Base-by-base conservation (phyloP, 371 early-diverging fungal genomes). In the Mortierella sp. region DNA sequence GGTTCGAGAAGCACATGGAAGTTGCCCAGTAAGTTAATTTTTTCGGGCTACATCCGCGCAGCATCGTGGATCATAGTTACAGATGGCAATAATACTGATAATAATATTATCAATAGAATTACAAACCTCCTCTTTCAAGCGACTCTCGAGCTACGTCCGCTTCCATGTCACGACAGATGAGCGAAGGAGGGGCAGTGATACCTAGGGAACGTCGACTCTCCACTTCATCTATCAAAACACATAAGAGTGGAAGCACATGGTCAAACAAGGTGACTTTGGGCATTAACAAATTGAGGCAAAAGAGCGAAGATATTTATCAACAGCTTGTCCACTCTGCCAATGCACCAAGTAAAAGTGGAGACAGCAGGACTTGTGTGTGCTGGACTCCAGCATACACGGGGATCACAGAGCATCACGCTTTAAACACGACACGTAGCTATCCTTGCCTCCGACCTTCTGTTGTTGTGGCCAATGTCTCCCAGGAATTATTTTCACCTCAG, bases 261-360 rank as follows among this genome's bases (percentile, higher is more conserved):
- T 76, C 83, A 0, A 37, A 64, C 3, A 81, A 76, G 28, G 68
- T 81, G 73, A 66, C 78, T 0, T 60, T 65, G 11, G 58, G 78
- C n/a, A 73, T 81, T 47, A 68, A 62, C 73, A 81, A 81, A 30
- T 63, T 75, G n/a, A 59, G 70, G n/a, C 83, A 78, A 66, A 78
- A 78, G 65, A 72, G 73, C 49, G 76, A 74, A 45, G 72, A 72
- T 24, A 67, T 72, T 16, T 72, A 72, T 39, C 83, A 81, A 22
- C 83, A 76, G 43, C 30, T 81, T 61, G 66, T 81, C 28, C 55
- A 76, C 22, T 65, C 75, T 1, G 32, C 64, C 11, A 69, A 18
- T 16, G 35, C 45, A 1, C 59, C 55, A 10, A 16, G 24, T 12
- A 78, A 66, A 26, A 35, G 40, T 6, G 60, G 60, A 32, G 70